Percentiles rank a stretch among this genome's conserved stretches.
phyloP scores from a whole-genome alignment of 2,329 filamentous ascomycete genomes.

The Blastomyces gilchristii region DNA sequence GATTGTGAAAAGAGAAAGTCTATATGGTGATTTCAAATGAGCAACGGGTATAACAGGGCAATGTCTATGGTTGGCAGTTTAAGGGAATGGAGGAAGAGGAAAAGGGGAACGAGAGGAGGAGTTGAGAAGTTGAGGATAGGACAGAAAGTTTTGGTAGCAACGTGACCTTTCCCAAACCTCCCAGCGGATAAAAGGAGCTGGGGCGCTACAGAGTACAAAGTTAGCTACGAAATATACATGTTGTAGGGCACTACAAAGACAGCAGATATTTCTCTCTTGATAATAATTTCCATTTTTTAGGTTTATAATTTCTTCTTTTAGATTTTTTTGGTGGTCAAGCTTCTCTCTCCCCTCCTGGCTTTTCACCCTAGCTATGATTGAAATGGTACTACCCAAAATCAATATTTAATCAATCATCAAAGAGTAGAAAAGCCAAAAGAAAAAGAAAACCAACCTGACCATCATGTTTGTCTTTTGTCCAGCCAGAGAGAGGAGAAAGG shows the following conservation, averaged over 20 bases:
- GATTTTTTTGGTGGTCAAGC: slow-evolving; percentile 4
- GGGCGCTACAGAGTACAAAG: no score
- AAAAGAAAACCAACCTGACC: background rate
- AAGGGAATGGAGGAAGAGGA: background rate
- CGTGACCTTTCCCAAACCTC: background rate
- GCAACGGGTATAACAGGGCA: background rate
- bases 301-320: slow-evolving; percentile 4
- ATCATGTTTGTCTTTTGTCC: no score
- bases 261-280: no score
- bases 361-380: background rate
- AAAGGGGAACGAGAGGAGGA: background rate
- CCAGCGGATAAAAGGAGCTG: no score
- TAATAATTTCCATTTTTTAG: no score
- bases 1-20: background rate
- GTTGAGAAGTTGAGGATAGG: background rate
- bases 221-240: no score
- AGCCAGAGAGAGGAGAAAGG: no score
- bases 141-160: background rate
- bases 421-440: background rate
- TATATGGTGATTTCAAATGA: background rate
- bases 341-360: background rate
- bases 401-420: background rate
- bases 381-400: background rate
- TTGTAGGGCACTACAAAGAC: no score
- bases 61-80: background rate